Evolutionary conservation across 371 early-diverging fungal genomes (phyloP).

Genomic region (Mortierella sp.): DNA sequence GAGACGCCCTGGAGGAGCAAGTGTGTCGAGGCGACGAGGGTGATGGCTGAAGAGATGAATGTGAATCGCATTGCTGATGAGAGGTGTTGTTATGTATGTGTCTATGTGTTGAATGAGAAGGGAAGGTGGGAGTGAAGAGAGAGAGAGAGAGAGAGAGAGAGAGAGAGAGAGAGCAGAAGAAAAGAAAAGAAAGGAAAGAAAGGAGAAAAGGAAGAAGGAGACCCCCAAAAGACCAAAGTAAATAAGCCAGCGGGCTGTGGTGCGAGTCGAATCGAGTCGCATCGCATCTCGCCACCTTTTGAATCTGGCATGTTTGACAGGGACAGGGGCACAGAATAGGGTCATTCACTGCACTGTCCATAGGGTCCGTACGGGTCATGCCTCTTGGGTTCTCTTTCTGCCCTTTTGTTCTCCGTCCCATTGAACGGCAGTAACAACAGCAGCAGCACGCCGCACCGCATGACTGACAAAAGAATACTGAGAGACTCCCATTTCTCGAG

Average conservation of each 20-base stretch:
- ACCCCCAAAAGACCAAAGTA: neutral
- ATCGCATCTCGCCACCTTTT: neutral
- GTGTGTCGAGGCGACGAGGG: conserved; percentile 25
- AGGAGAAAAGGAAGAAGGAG: conserved; percentile 7
- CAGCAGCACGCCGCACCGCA: too few relatives aligned
- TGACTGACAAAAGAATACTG: neutral
- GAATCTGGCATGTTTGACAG: neutral
- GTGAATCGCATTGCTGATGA: conserved; percentile 30
- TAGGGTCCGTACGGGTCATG: too few relatives aligned
- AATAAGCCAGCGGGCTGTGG: neutral
- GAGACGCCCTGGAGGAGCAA: conserved; percentile 6
- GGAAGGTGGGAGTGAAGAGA: neutral
- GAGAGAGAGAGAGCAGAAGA: neutral
- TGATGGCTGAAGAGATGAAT: conserved; percentile 23
- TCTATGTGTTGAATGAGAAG: neutral
- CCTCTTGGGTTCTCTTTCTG: too few relatives aligned
- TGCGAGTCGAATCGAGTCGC: neutral
- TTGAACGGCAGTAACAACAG: too few relatives aligned
- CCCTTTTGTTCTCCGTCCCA: too few relatives aligned
- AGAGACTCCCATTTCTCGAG: neutral
- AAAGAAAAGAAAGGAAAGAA: neutral
- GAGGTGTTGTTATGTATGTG: neutral
- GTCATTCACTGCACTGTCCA: too few relatives aligned
- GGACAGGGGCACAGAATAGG: too few relatives aligned
- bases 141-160: too few relatives aligned